Conservation (phyloP, 345 rosid genomes). For the Heritiera fomes region DNA sequence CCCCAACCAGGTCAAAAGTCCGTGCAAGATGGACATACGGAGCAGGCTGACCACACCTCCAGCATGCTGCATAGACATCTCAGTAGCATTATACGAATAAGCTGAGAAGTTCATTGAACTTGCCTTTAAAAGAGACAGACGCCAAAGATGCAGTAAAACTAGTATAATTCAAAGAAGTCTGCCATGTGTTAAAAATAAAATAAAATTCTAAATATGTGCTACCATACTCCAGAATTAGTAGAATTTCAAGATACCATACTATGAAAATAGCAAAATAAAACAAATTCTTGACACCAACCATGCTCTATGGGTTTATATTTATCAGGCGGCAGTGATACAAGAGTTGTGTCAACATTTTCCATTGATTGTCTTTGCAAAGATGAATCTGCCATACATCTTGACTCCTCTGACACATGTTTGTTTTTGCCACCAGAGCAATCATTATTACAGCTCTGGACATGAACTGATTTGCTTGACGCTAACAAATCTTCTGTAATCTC, state of each 20-base stretch:
- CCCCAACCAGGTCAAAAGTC: conserved; percentile 76
- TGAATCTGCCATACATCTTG: conserved; percentile 28
- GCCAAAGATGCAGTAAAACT: background rate
- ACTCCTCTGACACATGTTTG: conserved; percentile 29
- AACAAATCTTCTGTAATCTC: conserved; percentile 33
- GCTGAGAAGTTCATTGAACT: conserved; percentile 7
- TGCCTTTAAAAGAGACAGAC: background rate
- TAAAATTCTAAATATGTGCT: background rate
- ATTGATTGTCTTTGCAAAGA: conserved; percentile 35
- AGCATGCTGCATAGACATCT: conserved; percentile 63
- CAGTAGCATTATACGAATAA: conserved; percentile 15
- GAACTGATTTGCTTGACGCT: conserved; percentile 32
- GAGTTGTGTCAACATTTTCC: conserved; percentile 37
- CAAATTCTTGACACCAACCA: conserved; percentile 49
- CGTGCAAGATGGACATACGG: conserved; percentile 86
- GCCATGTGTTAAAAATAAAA: conserved; percentile 6
- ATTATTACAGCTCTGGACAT: conserved; percentile 27
- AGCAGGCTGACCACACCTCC: conserved; percentile 74
- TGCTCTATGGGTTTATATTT: conserved; percentile 63
- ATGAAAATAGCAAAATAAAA: conserved; percentile 12
- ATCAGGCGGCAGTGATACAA: conserved; percentile 61
- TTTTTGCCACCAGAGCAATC: conserved; percentile 38
- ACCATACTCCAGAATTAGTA: background rate
- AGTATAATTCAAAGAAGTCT: conserved; percentile 4
- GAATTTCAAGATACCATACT: conserved; percentile 2